Percentiles rank a stretch among this genome's conserved stretches.
Conservation (phyloP, 768 basidiomycete species). For the Rickenella mellea region DNA sequence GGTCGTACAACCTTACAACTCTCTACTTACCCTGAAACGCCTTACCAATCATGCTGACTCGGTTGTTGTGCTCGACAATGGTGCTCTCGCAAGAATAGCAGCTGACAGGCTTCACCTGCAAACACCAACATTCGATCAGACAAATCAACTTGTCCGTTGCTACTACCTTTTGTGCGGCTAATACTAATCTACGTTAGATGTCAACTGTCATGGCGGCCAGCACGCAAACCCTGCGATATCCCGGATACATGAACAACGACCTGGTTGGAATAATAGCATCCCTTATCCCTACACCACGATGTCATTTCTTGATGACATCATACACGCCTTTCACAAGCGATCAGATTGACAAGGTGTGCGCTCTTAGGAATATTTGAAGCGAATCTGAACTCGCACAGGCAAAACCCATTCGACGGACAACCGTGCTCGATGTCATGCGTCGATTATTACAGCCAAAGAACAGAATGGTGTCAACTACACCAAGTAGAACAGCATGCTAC, state of each 20-base stretch:
- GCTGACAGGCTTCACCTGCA: constrained; percentile 86
- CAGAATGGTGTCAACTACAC: constrained; percentile 92
- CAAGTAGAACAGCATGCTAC: constrained; percentile 88
- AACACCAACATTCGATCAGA: constrained; percentile 84
- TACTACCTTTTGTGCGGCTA: not conserved
- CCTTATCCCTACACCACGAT: constrained; percentile 92
- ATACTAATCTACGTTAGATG: constrained; percentile 39
- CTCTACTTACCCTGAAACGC: constrained; percentile 84
- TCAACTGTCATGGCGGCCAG: constrained; percentile 97
- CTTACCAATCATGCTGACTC: constrained; percentile 95
- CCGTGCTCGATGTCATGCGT: constrained; percentile 97
- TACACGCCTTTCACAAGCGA: constrained; percentile 98
- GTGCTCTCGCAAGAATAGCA: constrained; percentile 85
- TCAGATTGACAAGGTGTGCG: constrained; percentile 83
- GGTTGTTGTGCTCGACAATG: constrained; percentile 95
- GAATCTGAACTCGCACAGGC: constrained; percentile 39
- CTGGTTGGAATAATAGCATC: constrained; percentile 95
- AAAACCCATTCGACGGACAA: constrained; percentile 91
- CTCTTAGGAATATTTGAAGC: not conserved
- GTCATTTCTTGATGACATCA: constrained; percentile 97
- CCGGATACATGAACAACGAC: constrained; percentile 99
- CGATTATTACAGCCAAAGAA: constrained; percentile 96
- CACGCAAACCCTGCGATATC: constrained; percentile 93
- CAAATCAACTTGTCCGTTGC: constrained; percentile 71
- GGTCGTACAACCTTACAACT: constrained; percentile 98